Evolutionary conservation across 306 rosid species (phyloP).

Genomic region (Morella rubra): DNA sequence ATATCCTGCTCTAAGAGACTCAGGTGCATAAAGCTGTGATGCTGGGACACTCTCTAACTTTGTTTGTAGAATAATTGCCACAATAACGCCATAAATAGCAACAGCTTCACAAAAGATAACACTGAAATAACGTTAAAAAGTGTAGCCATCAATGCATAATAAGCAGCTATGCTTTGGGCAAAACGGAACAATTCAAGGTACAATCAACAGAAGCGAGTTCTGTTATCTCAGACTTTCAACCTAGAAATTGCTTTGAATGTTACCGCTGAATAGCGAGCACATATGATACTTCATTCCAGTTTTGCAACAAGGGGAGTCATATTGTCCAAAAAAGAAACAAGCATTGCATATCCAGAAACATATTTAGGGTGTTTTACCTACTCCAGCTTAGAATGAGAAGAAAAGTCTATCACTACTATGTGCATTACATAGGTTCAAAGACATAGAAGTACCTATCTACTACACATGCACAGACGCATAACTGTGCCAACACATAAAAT

Average conservation of each 20-base stretch:
- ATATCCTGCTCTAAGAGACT: conserved; percentile 96
- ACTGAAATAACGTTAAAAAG: conserved; percentile 46
- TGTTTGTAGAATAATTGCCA: conserved; percentile 97
- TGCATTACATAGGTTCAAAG: background rate
- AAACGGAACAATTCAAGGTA: background rate
- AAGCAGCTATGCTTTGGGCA: background rate
- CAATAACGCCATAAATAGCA: conserved; percentile 97
- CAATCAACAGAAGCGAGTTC: background rate
- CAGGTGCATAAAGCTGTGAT: conserved; percentile 55
- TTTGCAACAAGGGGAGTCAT: background rate
- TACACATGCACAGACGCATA: too few species aligned
- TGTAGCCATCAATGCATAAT: conserved; percentile 9
- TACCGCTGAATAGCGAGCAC: background rate
- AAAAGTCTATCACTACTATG: background rate
- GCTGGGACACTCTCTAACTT: conserved; percentile 82
- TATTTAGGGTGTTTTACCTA: background rate
- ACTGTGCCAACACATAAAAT: too few species aligned
- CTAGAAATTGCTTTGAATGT: background rate
- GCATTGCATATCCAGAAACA: background rate
- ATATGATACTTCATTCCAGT: background rate
- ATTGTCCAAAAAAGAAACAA: background rate
- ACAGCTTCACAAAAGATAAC: conserved; percentile 98
- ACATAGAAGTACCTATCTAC: background rate
- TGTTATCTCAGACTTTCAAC: background rate
- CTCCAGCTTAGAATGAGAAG: background rate